phyloP scores from a whole-genome alignment of 805 yeast genomes.

The Candida saitoana region DNA sequence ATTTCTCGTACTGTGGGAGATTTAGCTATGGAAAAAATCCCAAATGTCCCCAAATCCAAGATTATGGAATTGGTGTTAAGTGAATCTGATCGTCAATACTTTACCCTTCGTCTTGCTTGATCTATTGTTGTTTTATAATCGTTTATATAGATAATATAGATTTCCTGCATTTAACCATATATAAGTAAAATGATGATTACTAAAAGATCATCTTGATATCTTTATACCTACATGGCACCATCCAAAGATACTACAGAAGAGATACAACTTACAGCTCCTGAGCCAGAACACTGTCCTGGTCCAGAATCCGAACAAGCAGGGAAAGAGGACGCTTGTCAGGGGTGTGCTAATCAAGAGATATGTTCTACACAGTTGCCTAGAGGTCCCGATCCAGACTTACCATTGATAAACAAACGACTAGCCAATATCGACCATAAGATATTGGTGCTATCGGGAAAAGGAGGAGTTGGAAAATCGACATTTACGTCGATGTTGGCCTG shows the following conservation, averaged over 20 bases:
- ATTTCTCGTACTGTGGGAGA: conserved; percentile 50
- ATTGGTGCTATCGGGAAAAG: conserved; percentile 74
- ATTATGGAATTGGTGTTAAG: conserved; percentile 40
- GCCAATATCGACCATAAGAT: conserved; percentile 71
- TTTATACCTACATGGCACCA: conserved; percentile 26
- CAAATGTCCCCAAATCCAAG: background rate
- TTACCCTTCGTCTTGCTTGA: conserved; percentile 18
- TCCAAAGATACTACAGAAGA: conserved; percentile 13
- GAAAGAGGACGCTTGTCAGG: conserved; percentile 85
- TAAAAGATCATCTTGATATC: background rate
- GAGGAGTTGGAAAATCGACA: conserved; percentile 98
- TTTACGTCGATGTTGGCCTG: conserved; percentile 94
- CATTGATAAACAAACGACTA: conserved; percentile 65
- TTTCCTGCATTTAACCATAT: background rate
- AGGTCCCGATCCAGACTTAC: conserved; percentile 94
- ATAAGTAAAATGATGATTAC: too few relatives aligned
- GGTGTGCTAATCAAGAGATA: conserved; percentile 90
- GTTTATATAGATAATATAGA: too few relatives aligned
- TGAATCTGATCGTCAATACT: conserved; percentile 41
- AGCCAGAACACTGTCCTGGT: conserved; percentile 98
- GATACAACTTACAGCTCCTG: conserved; percentile 51
- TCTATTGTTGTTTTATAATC: too few relatives aligned
- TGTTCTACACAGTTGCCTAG: conserved; percentile 80
- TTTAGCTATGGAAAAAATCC: conserved; percentile 27
- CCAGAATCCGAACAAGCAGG: conserved; percentile 95